Conservation (phyloP, 2,329 filamentous ascomycete genomes). For the Epichloe brachyelytri region DNA sequence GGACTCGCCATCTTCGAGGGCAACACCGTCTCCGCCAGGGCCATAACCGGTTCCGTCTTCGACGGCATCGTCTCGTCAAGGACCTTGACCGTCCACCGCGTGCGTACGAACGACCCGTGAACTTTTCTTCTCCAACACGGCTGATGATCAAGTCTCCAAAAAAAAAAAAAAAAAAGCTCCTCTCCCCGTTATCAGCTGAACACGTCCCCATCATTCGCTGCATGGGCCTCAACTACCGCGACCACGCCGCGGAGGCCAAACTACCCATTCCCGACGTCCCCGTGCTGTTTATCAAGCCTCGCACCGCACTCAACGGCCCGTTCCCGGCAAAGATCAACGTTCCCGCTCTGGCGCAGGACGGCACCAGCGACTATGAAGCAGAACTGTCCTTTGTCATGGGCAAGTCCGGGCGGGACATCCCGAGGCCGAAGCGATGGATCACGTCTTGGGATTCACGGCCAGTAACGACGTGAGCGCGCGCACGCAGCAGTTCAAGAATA, state of each 20-base stretch:
- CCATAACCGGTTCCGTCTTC: constrained; percentile 1
- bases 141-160: too few species aligned
- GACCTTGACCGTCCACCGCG: background rate
- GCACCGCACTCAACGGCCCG: constrained; percentile 21
- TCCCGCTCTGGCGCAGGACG: constrained; percentile 13
- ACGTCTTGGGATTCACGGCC: constrained; percentile 27
- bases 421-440: constrained; percentile 22
- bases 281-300: constrained; percentile 26
- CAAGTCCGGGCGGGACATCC: constrained; percentile 29
- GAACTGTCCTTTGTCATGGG: constrained; percentile 25
- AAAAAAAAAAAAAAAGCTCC: constrained; percentile 8
- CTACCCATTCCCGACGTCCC: constrained; percentile 23
- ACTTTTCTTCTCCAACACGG: too few species aligned
- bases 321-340: constrained; percentile 17
- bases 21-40: background rate
- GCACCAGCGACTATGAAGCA: constrained; percentile 26
- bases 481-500: constrained; percentile 23
- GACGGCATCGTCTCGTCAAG: background rate
- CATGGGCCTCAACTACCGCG: constrained; percentile 31
- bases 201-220: constrained; percentile 30
- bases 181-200: constrained; percentile 20
- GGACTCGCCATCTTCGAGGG: constrained; percentile 2
- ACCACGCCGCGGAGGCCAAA: constrained; percentile 26
- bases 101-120: background rate
- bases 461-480: constrained; percentile 27